Conservation (phyloP, 345 rosid genomes). For the Brassica nigra region DNA sequence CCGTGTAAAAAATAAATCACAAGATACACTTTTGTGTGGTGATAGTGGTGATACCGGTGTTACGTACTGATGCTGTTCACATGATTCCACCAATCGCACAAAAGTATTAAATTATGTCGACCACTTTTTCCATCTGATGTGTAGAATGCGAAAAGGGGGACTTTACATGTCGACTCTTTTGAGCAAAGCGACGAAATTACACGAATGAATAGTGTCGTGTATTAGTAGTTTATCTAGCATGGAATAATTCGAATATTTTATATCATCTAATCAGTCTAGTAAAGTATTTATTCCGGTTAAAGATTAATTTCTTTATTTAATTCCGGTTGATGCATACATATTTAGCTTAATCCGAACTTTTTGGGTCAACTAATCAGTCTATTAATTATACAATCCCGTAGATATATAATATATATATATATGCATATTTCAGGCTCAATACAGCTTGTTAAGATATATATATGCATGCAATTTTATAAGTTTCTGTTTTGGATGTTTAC, state of each 20-base stretch:
- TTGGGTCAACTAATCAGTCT: background rate
- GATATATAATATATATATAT: background rate
- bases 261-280: background rate
- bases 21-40: background rate
- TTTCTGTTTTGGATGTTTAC: background rate
- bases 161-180: slow-evolving; percentile 16
- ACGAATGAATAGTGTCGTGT: background rate
- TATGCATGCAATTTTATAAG: background rate
- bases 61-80: slow-evolving; percentile 24
- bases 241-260: background rate
- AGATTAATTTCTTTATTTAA: background rate
- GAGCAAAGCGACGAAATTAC: background rate
- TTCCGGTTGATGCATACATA: background rate
- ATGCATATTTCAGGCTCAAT: background rate
- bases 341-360: background rate
- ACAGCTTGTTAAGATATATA: background rate
- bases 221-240: background rate
- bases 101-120: slow-evolving; percentile 12
- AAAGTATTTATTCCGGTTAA: background rate
- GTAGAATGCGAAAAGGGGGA: slow-evolving; percentile 4
- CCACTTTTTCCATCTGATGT: slow-evolving; percentile 4
- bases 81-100: slow-evolving; percentile 6
- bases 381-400: background rate
- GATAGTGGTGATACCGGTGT: background rate
- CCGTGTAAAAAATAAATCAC: background rate